phyloP scores from a whole-genome alignment of 2,329 filamentous ascomycete genomes.

The Scortechinia acanthostroma region DNA sequence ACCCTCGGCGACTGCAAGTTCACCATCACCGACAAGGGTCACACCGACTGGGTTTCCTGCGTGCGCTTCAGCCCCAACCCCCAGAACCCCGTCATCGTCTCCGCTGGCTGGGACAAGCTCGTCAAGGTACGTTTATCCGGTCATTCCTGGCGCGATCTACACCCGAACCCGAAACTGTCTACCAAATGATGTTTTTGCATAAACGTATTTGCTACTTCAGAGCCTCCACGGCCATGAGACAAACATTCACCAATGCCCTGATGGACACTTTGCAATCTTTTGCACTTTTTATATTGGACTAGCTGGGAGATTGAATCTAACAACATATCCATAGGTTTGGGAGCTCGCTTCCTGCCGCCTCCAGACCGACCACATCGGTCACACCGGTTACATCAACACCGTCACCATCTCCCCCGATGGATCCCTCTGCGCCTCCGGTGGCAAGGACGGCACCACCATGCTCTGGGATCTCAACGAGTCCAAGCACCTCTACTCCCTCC shows the following conservation, averaged over 20 bases:
- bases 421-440: slow-evolving; percentile 96
- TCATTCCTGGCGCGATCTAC: slow-evolving; percentile 4
- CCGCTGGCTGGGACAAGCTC: slow-evolving; percentile 97
- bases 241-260: slow-evolving; percentile 87
- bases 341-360: slow-evolving; percentile 98
- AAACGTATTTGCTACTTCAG: slow-evolving; percentile 99
- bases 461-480: slow-evolving; percentile 99
- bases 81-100: slow-evolving; percentile 99
- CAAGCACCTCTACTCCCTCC: slow-evolving; percentile 99
- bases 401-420: slow-evolving; percentile 99
- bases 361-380: slow-evolving; percentile 99
- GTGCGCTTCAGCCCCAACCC: slow-evolving; percentile 99
- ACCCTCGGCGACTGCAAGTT: slow-evolving; percentile 99
- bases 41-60: slow-evolving; percentile 99
- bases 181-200: slow-evolving; percentile 80
- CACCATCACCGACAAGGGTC: slow-evolving; percentile 99
- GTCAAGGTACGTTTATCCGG: slow-evolving; percentile 77
- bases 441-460: slow-evolving; percentile 99
- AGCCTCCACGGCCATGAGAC: slow-evolving; percentile 96
- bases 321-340: slow-evolving; percentile 69
- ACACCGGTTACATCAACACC: slow-evolving; percentile 99
- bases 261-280: slow-evolving; percentile 31
- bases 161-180: slow-evolving; percentile 17
- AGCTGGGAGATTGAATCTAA: slow-evolving; percentile 2
- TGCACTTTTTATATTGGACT: slow-evolving; percentile 4